These are phyloP conservation scores for Sporisorium graminicola DNA, from an alignment of 1,284 basidiomycete species.

Conservation along the genomic window DNA sequence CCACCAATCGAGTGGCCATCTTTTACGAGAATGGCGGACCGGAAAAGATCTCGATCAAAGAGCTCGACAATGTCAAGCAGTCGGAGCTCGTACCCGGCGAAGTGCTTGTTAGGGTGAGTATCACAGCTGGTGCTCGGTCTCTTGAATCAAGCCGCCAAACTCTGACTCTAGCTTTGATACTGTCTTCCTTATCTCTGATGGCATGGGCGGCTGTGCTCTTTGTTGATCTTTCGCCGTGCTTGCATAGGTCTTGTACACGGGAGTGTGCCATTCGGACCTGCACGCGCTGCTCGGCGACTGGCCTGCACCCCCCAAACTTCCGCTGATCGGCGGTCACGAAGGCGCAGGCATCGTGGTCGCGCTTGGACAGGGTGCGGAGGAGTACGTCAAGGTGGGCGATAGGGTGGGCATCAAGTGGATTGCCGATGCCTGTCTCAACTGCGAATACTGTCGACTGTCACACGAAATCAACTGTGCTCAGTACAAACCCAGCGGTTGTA, in stretches of 20 bases:
- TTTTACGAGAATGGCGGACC: constrained; percentile 52
- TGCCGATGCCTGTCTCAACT: constrained; percentile 76
- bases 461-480: constrained; percentile 75
- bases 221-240: neutral
- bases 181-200: no score
- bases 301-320: constrained; percentile 73
- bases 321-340: constrained; percentile 88
- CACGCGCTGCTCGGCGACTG: constrained; percentile 65
- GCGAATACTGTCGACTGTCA: constrained; percentile 81
- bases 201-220: no score
- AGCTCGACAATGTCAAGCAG: constrained; percentile 27
- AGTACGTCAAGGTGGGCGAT: constrained; percentile 77
- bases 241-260: constrained; percentile 40
- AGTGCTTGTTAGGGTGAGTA: constrained; percentile 79
- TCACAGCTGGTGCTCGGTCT: neutral
- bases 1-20: constrained; percentile 46
- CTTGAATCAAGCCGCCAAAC: neutral
- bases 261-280: constrained; percentile 51
- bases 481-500: constrained; percentile 70
- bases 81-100: constrained; percentile 80
- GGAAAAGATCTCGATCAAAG: constrained; percentile 41
- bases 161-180: neutral
- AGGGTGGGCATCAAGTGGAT: constrained; percentile 83
- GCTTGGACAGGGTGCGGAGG: constrained; percentile 78
- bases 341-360: constrained; percentile 78